These are phyloP conservation scores for Malassezia cuniculi DNA, from an alignment of 1,284 basidiomycete genomes.

Conservation along the genomic window DNA sequence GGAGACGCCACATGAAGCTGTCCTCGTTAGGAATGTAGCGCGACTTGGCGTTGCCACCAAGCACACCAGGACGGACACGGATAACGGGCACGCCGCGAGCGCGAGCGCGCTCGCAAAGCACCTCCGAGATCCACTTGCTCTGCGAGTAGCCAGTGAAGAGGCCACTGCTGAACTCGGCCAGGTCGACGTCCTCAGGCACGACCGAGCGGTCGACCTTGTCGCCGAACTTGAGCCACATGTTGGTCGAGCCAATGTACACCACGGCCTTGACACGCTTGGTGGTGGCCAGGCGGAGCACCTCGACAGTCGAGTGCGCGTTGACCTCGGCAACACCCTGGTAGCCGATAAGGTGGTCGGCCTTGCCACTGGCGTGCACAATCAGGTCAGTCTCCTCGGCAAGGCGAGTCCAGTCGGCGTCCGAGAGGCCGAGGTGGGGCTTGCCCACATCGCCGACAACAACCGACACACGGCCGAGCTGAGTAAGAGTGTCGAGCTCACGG, in stretches of 20 bases:
- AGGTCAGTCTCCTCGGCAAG: constrained; percentile 32
- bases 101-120: constrained; percentile 36
- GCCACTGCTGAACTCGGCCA: constrained; percentile 24
- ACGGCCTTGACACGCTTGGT: constrained; percentile 35
- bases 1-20: constrained; percentile 15
- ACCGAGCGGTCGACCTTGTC: constrained; percentile 30
- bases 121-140: constrained; percentile 46
- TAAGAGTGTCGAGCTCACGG: constrained; percentile 9
- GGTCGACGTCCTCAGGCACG: constrained; percentile 33
- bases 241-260: constrained; percentile 44
- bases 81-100: constrained; percentile 40
- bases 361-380: constrained; percentile 42
- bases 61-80: constrained; percentile 42
- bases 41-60: constrained; percentile 35
- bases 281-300: constrained; percentile 44
- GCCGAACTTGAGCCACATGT: constrained; percentile 42
- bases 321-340: constrained; percentile 42
- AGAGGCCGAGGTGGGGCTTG: constrained; percentile 43
- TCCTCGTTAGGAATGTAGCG: constrained; percentile 13
- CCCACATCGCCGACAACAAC: constrained; percentile 19
- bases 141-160: constrained; percentile 45
- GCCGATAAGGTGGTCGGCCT: constrained; percentile 45
- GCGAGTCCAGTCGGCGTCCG: constrained; percentile 34
- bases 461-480: constrained; percentile 16
- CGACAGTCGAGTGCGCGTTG: constrained; percentile 44